phyloP scores from a whole-genome alignment of 1,284 basidiomycete genomes.

The Agroathelia rolfsii region DNA sequence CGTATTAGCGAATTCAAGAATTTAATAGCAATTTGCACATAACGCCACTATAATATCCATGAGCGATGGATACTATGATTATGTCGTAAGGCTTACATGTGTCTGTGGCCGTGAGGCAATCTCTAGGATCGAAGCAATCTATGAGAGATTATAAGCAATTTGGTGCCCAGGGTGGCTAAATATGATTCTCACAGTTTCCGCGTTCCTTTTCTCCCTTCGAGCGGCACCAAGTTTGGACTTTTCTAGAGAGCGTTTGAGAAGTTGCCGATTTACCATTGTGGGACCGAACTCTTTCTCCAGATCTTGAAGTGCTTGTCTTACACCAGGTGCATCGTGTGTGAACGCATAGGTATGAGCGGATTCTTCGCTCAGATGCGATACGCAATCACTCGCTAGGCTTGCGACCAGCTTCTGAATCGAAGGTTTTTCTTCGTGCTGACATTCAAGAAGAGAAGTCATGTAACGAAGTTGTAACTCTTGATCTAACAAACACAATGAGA shows the following conservation, averaged over 20 bases:
- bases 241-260: constrained; percentile 32
- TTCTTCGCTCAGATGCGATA: constrained; percentile 52
- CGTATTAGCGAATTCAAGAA: constrained; percentile 69
- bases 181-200: constrained; percentile 33
- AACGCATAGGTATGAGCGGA: constrained; percentile 51
- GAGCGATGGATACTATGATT: constrained; percentile 5
- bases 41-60: constrained; percentile 66
- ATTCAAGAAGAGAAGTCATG: constrained; percentile 65
- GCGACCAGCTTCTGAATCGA: constrained; percentile 85
- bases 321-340: constrained; percentile 31
- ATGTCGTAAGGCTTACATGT: constrained; percentile 41
- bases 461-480: constrained; percentile 58
- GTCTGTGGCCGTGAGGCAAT: constrained; percentile 59
- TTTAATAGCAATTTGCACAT: constrained; percentile 69
- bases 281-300: constrained; percentile 41
- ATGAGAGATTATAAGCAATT: constrained; percentile 11
- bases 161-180: background rate
- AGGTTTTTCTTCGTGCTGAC: constrained; percentile 93
- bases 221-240: constrained; percentile 32
- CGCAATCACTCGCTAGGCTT: constrained; percentile 62
- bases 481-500: constrained; percentile 31
- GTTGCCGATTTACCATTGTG: constrained; percentile 28
- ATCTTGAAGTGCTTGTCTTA: constrained; percentile 34
- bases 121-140: constrained; percentile 59
- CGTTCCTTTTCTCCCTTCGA: constrained; percentile 36